Evolutionary conservation across 345 rosid species (phyloP).

Genomic region (Citropsis articulata): DNA sequence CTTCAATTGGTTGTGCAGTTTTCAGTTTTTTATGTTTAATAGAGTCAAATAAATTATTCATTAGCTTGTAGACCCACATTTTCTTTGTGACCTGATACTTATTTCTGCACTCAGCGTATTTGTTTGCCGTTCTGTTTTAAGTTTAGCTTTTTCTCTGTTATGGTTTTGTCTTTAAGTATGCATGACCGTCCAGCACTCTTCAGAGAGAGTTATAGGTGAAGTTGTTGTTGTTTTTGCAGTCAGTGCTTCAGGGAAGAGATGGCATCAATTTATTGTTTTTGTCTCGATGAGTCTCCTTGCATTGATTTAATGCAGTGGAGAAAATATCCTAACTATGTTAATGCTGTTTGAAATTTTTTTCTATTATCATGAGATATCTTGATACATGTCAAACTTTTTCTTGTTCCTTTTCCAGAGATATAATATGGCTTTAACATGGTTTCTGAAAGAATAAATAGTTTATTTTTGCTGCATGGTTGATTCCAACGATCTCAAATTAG

Average conservation of each 20-base stretch:
- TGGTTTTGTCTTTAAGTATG: constrained; percentile 1
- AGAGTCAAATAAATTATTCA: neutral
- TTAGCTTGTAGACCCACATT: neutral
- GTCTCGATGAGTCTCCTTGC: neutral
- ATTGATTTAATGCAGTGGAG: neutral
- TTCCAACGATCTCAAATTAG: neutral
- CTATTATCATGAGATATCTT: neutral
- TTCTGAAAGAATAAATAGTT: neutral
- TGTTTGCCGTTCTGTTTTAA: neutral
- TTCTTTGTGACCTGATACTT: neutral
- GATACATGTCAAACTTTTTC: neutral
- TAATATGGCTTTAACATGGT: neutral
- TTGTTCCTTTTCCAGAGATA: neutral
- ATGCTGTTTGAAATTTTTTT: neutral
- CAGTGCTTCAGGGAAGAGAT: neutral
- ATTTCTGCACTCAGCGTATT: neutral
- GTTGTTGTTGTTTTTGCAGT: neutral
- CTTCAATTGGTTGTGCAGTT: neutral
- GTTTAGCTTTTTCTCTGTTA: neutral
- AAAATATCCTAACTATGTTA: neutral
- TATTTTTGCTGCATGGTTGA: neutral
- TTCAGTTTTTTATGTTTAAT: neutral
- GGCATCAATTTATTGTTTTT: neutral
- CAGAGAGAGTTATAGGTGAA: too few relatives aligned
- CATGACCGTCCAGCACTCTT: neutral